Percentiles rank a stretch among this genome's conserved stretches.
These are phyloP conservation scores for Alternaria triticimaculans DNA, from an alignment of 2,329 filamentous ascomycete genomes.

Conservation along the genomic window DNA sequence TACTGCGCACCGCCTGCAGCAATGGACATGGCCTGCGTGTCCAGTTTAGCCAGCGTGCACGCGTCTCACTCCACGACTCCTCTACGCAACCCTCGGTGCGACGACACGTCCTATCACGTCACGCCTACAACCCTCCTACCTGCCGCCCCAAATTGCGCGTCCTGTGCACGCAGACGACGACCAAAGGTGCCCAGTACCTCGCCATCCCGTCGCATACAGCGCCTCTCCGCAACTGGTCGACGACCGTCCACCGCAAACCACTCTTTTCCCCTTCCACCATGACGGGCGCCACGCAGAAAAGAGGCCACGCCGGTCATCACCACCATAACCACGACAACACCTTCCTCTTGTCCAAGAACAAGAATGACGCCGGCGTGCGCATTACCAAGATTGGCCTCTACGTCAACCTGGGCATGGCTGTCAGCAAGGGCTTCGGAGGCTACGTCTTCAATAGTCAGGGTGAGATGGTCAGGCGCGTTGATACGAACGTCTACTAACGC, in stretches of 20 bases:
- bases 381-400: constrained; percentile 89
- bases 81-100: constrained; percentile 26
- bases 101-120: constrained; percentile 21
- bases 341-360: constrained; percentile 81
- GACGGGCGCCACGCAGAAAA: constrained; percentile 38
- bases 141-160: constrained; percentile 36
- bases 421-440: constrained; percentile 90
- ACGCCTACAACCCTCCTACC: constrained; percentile 11
- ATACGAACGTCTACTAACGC: constrained; percentile 23
- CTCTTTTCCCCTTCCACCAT: constrained; percentile 39
- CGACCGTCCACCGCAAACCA: constrained; percentile 41
- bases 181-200: constrained; percentile 25
- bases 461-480: constrained; percentile 18
- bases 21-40: constrained; percentile 45
- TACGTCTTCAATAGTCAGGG: constrained; percentile 92
- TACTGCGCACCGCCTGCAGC: constrained; percentile 36
- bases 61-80: constrained; percentile 16
- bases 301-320: constrained; percentile 57
- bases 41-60: constrained; percentile 39
- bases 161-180: constrained; percentile 39
- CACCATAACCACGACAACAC: constrained; percentile 83
- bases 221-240: constrained; percentile 39
- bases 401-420: constrained; percentile 91
- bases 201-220: constrained; percentile 8
- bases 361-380: constrained; percentile 89